Conservation (phyloP, 768 basidiomycete species). For the Trametes maxima region DNA sequence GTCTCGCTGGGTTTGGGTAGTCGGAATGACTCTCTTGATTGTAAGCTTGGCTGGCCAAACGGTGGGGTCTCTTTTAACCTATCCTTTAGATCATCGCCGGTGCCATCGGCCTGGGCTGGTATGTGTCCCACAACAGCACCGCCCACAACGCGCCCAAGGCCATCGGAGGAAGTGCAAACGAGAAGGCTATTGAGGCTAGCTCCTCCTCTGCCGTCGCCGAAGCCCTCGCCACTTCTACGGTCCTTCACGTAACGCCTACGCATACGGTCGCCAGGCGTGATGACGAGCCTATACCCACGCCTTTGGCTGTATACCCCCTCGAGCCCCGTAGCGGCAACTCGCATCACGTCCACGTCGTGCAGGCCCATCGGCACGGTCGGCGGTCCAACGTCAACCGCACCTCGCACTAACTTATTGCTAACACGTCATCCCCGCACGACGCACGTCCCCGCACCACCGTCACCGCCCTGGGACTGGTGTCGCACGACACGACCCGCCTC, state of each 20-base stretch:
- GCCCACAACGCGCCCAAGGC: slow-evolving; percentile 56
- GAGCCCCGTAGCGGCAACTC: slow-evolving; percentile 14
- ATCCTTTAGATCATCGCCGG: slow-evolving; percentile 48
- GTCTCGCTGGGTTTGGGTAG: slow-evolving; percentile 70
- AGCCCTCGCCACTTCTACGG: slow-evolving; percentile 28
- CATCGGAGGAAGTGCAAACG: slow-evolving; percentile 60
- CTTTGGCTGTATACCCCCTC: slow-evolving; percentile 20
- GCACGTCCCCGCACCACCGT: neutral
- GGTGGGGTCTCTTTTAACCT: neutral
- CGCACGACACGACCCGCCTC: slow-evolving; percentile 25
- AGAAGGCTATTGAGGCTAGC: slow-evolving; percentile 14
- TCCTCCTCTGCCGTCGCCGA: slow-evolving; percentile 26
- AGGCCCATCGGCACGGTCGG: slow-evolving; percentile 15
- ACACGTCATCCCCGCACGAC: slow-evolving; percentile 2
- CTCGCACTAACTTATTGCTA: slow-evolving; percentile 18
- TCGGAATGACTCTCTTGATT: slow-evolving; percentile 60
- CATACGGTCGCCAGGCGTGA: slow-evolving; percentile 53
- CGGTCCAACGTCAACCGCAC: slow-evolving; percentile 24
- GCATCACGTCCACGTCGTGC: slow-evolving; percentile 15
- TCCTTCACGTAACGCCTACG: slow-evolving; percentile 60
- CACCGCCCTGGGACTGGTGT: slow-evolving; percentile 26
- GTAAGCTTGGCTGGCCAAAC: slow-evolving; percentile 37
- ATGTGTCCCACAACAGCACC: slow-evolving; percentile 52
- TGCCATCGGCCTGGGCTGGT: slow-evolving; percentile 63
- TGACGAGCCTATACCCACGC: slow-evolving; percentile 25